Percentiles rank a stretch among this genome's conserved stretches.
Evolutionary conservation across 345 rosid genomes (phyloP).

Genomic region (Eucalyptus sp.): DNA sequence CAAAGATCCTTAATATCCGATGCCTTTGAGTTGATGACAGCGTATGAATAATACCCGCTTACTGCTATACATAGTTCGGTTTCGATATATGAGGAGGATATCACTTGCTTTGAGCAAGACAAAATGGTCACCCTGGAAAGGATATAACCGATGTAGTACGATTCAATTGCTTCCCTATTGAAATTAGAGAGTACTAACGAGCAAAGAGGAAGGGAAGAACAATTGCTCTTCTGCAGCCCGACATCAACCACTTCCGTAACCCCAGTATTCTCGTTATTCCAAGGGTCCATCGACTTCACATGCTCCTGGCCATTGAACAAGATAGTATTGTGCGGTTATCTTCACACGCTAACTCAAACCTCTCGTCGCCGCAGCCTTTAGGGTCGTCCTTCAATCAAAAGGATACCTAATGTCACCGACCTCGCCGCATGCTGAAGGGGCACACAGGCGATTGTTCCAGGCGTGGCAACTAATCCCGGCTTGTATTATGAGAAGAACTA

Average conservation of each 20-base stretch:
- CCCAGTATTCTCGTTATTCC: not conserved
- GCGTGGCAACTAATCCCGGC: not conserved
- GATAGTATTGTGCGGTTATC: not conserved
- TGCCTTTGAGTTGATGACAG: not conserved
- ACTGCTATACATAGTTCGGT: not conserved
- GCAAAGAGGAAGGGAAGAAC: not conserved
- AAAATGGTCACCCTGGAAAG: not conserved
- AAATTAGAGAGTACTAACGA: not conserved
- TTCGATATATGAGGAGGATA: not conserved
- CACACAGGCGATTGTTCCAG: not conserved
- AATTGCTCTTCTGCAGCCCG: not conserved
- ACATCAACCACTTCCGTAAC: not conserved
- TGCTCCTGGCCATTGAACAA: not conserved
- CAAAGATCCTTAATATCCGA: not conserved
- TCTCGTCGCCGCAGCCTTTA: fast-evolving
- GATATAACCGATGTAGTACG: not conserved
- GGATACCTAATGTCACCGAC: fast-evolving
- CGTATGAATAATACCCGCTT: not conserved
- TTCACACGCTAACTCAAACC: not conserved
- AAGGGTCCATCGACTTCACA: not conserved
- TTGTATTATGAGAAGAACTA: not conserved
- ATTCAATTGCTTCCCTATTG: not conserved
- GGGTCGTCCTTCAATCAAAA: not conserved
- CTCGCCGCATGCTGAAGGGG: fast-evolving
- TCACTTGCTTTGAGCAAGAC: not conserved